phyloP scores from a whole-genome alignment of 1,284 basidiomycete species.

The Tetrapyrgos nigripes region DNA sequence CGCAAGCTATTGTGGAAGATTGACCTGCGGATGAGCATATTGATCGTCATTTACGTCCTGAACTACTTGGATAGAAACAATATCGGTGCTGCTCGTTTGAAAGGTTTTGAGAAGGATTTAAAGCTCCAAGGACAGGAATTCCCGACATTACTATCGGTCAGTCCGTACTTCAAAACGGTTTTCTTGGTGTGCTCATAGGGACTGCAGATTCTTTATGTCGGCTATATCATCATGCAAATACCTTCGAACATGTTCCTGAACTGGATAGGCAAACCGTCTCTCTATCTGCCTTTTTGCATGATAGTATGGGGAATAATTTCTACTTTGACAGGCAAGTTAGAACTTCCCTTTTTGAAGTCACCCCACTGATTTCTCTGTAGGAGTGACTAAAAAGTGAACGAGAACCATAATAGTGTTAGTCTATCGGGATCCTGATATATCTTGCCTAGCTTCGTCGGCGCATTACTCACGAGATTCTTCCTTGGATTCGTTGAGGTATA shows the following conservation, averaged over 20 bases:
- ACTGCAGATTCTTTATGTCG: too few relatives aligned
- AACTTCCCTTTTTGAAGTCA: not conserved
- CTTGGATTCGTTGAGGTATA: slow-evolving; percentile 60
- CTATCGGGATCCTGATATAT: not conserved
- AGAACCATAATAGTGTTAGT: too few relatives aligned
- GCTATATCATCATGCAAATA: slow-evolving; percentile 48
- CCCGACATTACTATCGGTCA: slow-evolving; percentile 10
- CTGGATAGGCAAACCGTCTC: slow-evolving; percentile 69
- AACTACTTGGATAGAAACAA: slow-evolving; percentile 74
- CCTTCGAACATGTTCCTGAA: slow-evolving; percentile 79
- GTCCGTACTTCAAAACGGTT: not conserved
- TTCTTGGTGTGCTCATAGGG: too few relatives aligned
- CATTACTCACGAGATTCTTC: slow-evolving; percentile 74
- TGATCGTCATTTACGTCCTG: slow-evolving; percentile 60
- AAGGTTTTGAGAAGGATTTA: slow-evolving; percentile 70
- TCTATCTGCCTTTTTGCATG: slow-evolving; percentile 76
- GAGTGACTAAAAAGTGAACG: slow-evolving; percentile 45
- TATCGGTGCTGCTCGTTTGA: slow-evolving; percentile 61
- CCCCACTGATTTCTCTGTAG: slow-evolving; percentile 25
- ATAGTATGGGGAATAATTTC: slow-evolving; percentile 72
- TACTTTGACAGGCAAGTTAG: slow-evolving; percentile 54
- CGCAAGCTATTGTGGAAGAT: slow-evolving; percentile 29
- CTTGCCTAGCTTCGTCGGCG: slow-evolving; percentile 60
- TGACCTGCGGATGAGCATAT: slow-evolving; percentile 39
- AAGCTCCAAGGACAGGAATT: slow-evolving; percentile 54